Base-by-base conservation (phyloP, 2,329 filamentous ascomycete species). In the Thermothelomyces thermophilus region DNA sequence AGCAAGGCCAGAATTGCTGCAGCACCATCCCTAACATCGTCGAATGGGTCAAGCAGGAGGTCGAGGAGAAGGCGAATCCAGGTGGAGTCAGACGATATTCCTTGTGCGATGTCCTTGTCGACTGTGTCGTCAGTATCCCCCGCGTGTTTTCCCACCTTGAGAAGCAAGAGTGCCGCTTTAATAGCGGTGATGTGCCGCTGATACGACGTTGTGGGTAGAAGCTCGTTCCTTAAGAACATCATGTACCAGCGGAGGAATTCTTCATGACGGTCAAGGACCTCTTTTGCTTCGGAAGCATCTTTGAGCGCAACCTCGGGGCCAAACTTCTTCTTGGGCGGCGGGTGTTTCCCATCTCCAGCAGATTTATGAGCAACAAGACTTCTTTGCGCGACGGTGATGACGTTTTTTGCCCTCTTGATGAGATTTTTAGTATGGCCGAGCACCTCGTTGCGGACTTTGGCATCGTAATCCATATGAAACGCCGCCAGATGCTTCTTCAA, bases 31-130 rank as follows among this genome's bases (percentile, higher is more conserved):
- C 91, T 78, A 4, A 97, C 86, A 65, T 98, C 93, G 50, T 97
- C 93, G 61, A 95, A 98, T 0, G 91, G 88, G 60, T 98, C 87
- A 62, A 95, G 74, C 7, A 95, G 68, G 19, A 95, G 77, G 64
- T 95, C 89, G 13, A 90, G 70, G 6, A 97, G 70, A 4, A 83
- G 72, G 41, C 85, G 74, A 10, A 80, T 67, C 70, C 84, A 80
- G 0, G 66, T 72, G 3, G 59, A 57, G 41, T 79, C 74, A 11
- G 63, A 63, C 14, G 68, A 65, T 2, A 69, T 57, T 5, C 63
- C 48, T 16, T 39, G 42, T 2, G 56, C 62, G 28, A 60, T 46
- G 19, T 56, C 59, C 3, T 44, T 50, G 36, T 66, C 64, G 8
- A 64, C 31, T 1, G 24, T 45, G 11, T 64, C 63, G 4, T 60